Base-by-base conservation (phyloP, 1,284 basidiomycete genomes). In the Gomphus sp. region DNA sequence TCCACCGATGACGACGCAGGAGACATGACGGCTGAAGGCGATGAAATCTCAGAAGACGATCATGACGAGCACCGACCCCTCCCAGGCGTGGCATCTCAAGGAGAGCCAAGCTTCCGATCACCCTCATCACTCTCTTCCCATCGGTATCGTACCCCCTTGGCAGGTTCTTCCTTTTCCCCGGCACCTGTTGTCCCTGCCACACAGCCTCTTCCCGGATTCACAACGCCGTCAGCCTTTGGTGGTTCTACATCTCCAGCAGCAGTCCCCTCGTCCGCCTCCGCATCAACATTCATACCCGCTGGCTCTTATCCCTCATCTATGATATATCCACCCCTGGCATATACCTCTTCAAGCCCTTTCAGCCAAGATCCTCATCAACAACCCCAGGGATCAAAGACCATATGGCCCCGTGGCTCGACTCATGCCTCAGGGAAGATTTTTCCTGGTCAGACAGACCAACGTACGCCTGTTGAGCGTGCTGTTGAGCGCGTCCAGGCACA, bases 401-500 rank as follows among this genome's bases (percentile, higher is more conserved):
- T 58, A 52, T 41, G 50, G 12, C 50, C 52, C 16, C 49, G 41
- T 34, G 50, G 28, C 33, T 49, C 22, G 4, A 41, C 28, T 14
- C 28, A 51, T 28, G 36, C 50, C 22, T 10, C 56, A n/a, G 43
- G 18, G 12, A 18, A 31, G 2, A 28, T 16, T 2, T 39, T 39
- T 34, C n/a, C 34, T 53, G 28, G 14, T 33, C 57, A 52, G 11
- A 39, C 43, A 36, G 57, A 52, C 18, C 37, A 18, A 12, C 57
- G 50, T 2, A n/a, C 57, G 11, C 61, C 70, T 8, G 73, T 93
- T 51, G 89, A 92, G 67, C 79, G 80, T 56, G 88, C 87, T 0
- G 74, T 96, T 11, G 89, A 93, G 69, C 85, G 82, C 63, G 82
- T 94, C 58, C 95, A 98, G 69, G 86, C 88, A 0, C 91, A 94